Conservation (phyloP, 2,329 filamentous ascomycete genomes). For the Claviceps pusilla region DNA sequence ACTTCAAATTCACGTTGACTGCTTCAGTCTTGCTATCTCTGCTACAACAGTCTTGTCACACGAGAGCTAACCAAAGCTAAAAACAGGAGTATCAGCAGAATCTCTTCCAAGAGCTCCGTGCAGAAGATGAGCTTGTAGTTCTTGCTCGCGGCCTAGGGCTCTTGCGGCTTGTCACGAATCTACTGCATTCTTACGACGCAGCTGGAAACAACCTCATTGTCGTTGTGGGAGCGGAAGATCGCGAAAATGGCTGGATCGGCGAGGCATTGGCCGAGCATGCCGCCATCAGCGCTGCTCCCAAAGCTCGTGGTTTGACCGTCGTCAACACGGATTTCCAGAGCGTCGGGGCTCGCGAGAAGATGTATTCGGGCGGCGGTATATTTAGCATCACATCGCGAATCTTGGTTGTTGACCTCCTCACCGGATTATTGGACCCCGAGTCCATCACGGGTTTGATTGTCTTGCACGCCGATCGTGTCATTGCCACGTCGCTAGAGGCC, state of each 20-base stretch:
- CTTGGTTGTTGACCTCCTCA: slow-evolving; percentile 81
- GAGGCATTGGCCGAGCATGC: slow-evolving; percentile 92
- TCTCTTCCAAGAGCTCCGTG: slow-evolving; percentile 77
- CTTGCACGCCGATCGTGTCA: slow-evolving; percentile 73
- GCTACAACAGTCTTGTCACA: not conserved
- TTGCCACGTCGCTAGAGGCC: slow-evolving; percentile 79
- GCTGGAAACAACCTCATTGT: slow-evolving; percentile 87
- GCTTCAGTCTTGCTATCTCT: too few species aligned
- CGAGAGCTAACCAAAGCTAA: not conserved
- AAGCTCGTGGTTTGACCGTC: slow-evolving; percentile 70
- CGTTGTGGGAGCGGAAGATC: slow-evolving; percentile 75
- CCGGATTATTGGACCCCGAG: slow-evolving; percentile 64
- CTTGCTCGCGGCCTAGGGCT: slow-evolving; percentile 85
- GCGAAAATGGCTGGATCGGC: slow-evolving; percentile 93
- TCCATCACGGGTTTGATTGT: slow-evolving; percentile 77
- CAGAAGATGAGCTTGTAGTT: slow-evolving; percentile 86
- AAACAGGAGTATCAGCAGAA: slow-evolving; percentile 76
- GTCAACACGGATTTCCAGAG: slow-evolving; percentile 92
- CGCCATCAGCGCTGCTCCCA: slow-evolving; percentile 68
- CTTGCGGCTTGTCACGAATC: slow-evolving; percentile 82
- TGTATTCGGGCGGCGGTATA: slow-evolving; percentile 79
- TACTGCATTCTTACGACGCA: slow-evolving; percentile 92
- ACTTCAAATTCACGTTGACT: too few species aligned
- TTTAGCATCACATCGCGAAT: slow-evolving; percentile 95
- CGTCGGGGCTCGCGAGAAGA: slow-evolving; percentile 73